Base-by-base conservation (phyloP, 495 filamentous ascomycete genomes). In the Xylaria acuta region DNA sequence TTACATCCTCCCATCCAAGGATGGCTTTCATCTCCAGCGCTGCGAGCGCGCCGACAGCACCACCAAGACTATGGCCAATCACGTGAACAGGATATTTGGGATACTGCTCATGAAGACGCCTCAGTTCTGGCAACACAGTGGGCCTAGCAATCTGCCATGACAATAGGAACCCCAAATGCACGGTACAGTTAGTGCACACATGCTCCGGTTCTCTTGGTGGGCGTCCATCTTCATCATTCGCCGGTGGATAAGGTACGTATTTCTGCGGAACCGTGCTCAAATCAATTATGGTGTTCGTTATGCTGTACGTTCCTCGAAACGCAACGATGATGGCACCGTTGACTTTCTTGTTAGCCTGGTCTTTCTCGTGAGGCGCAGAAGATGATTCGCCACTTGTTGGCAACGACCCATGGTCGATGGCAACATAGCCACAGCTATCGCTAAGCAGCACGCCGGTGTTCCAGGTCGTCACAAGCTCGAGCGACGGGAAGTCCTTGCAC, bases 391-490 rank as follows among this genome's bases (percentile, higher is more conserved):
- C 0, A 27, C 53, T 45, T 1, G 82, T 84, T 1, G 89, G 87
- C 5, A 82, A 60, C 66, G 73, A 47, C 12, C 64, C 81, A 77
- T 97, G 93, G 58, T 94, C 94, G 40, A 98, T 84, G 0, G 92
- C 96, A 63, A 99, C 89, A 82, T 96, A 99, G 71, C 96, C 96
- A 80, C 95, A 98, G 72, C 92, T 95, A 80, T 98, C 96, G 56
- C 92, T 92, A 75, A 98, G 84, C 22, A 97, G 84, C 16, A 91
- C 84, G 6, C 97, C 96, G 0, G 96, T 97, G 75, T 95, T 94
- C 92, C 93, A 99, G 54, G 94, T 94, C 41, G 86, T 90, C 56
- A 94, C 86, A 16, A 98, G 87, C 73, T 93, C 91, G 66, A 98
- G 90, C 27, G 86, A 81, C 18, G 90, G 86, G 74, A 98, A 97